Evolutionary conservation across 2,329 filamentous ascomycete species (phyloP).

Genomic region (Pseudocercospora pini-densiflorae): DNA sequence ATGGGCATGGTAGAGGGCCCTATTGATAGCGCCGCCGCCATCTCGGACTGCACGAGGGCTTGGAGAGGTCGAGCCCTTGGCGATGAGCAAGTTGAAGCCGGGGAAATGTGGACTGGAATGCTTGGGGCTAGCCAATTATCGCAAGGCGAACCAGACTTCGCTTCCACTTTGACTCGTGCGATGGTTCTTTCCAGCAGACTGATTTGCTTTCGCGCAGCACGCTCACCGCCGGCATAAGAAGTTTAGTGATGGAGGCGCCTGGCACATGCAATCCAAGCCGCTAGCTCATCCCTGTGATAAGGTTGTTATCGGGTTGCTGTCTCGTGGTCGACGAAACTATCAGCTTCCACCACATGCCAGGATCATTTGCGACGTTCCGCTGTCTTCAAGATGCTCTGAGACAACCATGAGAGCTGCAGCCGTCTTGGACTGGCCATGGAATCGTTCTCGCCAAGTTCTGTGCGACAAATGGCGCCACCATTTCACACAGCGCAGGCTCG

Average conservation of each 20-base stretch:
- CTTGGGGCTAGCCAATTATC: background rate
- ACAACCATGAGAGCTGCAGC: background rate
- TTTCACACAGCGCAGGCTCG: background rate
- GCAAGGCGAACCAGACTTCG: background rate
- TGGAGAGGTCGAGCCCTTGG: background rate
- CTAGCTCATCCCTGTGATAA: background rate
- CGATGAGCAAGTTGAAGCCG: background rate
- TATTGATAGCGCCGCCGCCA: constrained; percentile 1
- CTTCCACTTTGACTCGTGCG: background rate
- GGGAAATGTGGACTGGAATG: background rate
- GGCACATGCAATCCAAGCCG: background rate
- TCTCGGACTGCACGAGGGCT: background rate
- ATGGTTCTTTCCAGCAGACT: background rate
- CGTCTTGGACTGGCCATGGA: background rate
- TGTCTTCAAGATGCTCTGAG: background rate
- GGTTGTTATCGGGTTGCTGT: background rate
- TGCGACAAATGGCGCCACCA: background rate
- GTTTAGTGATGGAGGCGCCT: background rate
- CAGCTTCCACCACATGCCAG: background rate
- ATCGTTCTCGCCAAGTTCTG: background rate
- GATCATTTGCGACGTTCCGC: background rate
- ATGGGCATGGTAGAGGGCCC: background rate
- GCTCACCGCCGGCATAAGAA: background rate
- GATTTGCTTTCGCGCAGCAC: background rate
- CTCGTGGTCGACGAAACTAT: background rate